Percentiles rank a stretch among this genome's conserved stretches.
Evolutionary conservation across 2,329 filamentous ascomycete species (phyloP).

Genomic region (Aspergillus spinulosporus): DNA sequence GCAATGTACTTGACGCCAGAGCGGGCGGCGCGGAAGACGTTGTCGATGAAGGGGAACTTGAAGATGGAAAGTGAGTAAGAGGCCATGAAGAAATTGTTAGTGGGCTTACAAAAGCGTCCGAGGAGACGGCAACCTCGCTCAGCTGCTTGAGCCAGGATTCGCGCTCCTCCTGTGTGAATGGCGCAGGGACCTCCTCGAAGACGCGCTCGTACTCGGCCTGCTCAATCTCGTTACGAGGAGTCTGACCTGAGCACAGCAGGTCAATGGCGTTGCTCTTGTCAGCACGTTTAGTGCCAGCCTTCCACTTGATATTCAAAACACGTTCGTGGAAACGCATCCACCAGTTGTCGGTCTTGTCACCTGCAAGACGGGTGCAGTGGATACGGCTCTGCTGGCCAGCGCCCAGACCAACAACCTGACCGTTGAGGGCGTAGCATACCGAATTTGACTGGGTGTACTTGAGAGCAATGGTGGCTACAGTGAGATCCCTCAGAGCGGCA

Average conservation of each 20-base stretch:
- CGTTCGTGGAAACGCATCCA: conserved; percentile 98
- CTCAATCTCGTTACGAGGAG: conserved; percentile 81
- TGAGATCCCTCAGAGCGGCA: conserved; percentile 81
- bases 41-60: conserved; percentile 95
- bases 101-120: conserved; percentile 84
- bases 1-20: conserved; percentile 96
- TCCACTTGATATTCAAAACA: conserved; percentile 87
- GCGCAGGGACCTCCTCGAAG: conserved; percentile 82
- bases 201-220: conserved; percentile 81
- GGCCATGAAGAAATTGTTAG: neutral
- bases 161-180: conserved; percentile 82
- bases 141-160: conserved; percentile 83
- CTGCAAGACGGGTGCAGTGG: conserved; percentile 95
- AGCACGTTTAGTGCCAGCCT: conserved; percentile 92
- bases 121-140: conserved; percentile 74
- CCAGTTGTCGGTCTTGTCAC: conserved; percentile 99
- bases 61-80: neutral
- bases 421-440: conserved; percentile 93
- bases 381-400: conserved; percentile 97
- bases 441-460: conserved; percentile 99
- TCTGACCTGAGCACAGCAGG: conserved; percentile 84
- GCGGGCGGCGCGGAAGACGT: conserved; percentile 85
- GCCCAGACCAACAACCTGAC: conserved; percentile 89
- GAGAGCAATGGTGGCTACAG: conserved; percentile 91
- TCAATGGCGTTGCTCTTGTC: conserved; percentile 99